These are phyloP conservation scores for Colletotrichum acutatum DNA, from an alignment of 2,329 filamentous ascomycete species.

Conservation along the genomic window DNA sequence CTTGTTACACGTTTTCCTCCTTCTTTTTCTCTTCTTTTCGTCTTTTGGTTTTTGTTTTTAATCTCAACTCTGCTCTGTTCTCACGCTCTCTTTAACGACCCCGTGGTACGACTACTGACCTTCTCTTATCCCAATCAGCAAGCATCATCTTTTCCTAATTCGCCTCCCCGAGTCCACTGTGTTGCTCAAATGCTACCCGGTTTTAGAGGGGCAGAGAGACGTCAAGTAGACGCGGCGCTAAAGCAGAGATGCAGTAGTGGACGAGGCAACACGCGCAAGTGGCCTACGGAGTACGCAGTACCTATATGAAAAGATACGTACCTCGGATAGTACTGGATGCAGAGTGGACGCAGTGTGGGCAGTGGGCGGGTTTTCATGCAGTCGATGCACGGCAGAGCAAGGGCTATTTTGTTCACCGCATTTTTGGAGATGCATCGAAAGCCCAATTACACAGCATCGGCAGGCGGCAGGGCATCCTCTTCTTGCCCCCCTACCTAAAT, in stretches of 20 bases:
- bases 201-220: slow-evolving; percentile 18
- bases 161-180: neutral
- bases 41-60: neutral
- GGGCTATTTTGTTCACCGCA: slow-evolving; percentile 31
- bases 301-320: neutral
- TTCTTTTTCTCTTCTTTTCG: neutral
- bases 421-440: neutral
- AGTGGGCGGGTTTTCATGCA: too few species aligned
- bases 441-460: neutral
- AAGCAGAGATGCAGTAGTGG: slow-evolving; percentile 6
- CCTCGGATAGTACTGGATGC: neutral
- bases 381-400: neutral
- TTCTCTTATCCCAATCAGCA: too few species aligned
- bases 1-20: neutral
- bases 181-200: neutral
- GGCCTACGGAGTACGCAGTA: neutral
- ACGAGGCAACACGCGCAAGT: neutral
- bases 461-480: neutral
- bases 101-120: too few species aligned
- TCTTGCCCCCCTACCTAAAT: neutral
- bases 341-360: neutral
- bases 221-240: slow-evolving; percentile 13
- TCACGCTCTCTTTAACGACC: neutral
- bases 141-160: too few species aligned
- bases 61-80: neutral